phyloP scores from a whole-genome alignment of 208 protist genomes.

The Acanthamoeba healyi region DNA sequence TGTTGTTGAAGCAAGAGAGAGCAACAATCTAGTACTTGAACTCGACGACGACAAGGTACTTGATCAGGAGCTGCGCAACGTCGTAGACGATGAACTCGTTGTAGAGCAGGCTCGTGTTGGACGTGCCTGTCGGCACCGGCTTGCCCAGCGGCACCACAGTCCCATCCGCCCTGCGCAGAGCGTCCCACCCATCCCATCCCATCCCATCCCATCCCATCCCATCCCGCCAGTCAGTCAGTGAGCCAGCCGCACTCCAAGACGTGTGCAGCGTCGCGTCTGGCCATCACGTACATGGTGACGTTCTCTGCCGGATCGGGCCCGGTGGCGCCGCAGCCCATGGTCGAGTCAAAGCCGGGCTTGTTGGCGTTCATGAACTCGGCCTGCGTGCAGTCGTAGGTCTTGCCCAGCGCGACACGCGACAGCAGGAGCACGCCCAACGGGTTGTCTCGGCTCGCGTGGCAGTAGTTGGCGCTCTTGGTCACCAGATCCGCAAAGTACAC shows the following conservation, averaged over 20 bases:
- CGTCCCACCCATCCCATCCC: too few species aligned
- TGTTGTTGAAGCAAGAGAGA: too few species aligned
- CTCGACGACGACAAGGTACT: constrained; percentile 64
- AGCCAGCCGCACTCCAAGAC: too few species aligned
- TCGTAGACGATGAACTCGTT: constrained; percentile 88
- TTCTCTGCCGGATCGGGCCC: constrained; percentile 54
- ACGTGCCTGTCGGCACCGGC: constrained; percentile 38
- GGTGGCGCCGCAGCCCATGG: constrained; percentile 74
- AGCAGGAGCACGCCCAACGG: constrained; percentile 76
- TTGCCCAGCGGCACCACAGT: constrained; percentile 75
- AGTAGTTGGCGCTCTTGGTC: constrained; percentile 78
- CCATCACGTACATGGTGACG: not conserved
- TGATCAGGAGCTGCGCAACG: constrained; percentile 76
- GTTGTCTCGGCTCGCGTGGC: constrained; percentile 69
- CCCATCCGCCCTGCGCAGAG: not conserved
- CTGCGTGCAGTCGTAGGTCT: constrained; percentile 72
- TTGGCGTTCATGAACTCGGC: constrained; percentile 78
- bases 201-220: too few species aligned
- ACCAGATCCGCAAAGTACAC: constrained; percentile 76
- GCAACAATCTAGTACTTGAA: too few species aligned
- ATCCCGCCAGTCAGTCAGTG: too few species aligned
- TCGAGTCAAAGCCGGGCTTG: constrained; percentile 64
- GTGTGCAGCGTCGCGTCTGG: too few species aligned
- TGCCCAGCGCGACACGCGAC: constrained; percentile 77
- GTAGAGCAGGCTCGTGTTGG: constrained; percentile 77